Conservation (phyloP, 78 protist genomes). For the Mantamonas sphyraenae region DNA sequence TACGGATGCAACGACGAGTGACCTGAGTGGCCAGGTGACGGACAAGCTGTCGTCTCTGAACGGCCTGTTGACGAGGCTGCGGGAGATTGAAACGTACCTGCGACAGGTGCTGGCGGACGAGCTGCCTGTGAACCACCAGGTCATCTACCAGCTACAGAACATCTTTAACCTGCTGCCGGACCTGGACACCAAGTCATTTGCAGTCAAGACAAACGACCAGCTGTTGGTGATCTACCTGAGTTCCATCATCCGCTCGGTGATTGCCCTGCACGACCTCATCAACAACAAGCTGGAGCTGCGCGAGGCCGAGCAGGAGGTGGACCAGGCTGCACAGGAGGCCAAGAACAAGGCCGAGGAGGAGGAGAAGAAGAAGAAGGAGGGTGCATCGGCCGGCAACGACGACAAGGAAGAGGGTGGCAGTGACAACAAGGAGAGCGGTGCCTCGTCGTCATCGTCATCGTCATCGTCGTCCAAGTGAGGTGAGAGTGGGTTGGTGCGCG, state of each 20-base stretch:
- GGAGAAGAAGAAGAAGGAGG: no score
- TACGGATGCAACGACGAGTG: neutral
- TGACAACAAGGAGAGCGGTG: no score
- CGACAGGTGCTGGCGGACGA: neutral
- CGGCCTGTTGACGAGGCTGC: constrained; percentile 35
- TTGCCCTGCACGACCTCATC: constrained; percentile 89
- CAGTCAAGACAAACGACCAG: constrained; percentile 76
- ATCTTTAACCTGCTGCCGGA: constrained; percentile 87
- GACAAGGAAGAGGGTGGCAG: no score
- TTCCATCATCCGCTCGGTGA: constrained; percentile 77
- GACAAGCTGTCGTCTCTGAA: constrained; percentile 57
- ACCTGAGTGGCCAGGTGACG: constrained; percentile 39
- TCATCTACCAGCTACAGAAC: constrained; percentile 75
- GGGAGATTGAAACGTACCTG: constrained; percentile 17
- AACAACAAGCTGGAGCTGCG: constrained; percentile 70
- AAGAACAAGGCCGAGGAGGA: no score
- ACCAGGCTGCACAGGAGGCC: no score
- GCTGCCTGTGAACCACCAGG: constrained; percentile 82
- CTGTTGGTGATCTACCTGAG: constrained; percentile 81
- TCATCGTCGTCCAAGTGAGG: no score
- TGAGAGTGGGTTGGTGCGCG: no score
- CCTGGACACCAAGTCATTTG: constrained; percentile 51
- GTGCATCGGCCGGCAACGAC: no score
- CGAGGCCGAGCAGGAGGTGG: constrained; percentile 1
- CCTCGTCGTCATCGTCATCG: no score